Base-by-base conservation (phyloP, 2,329 filamentous ascomycete species). In the Microdochium nivale region DNA sequence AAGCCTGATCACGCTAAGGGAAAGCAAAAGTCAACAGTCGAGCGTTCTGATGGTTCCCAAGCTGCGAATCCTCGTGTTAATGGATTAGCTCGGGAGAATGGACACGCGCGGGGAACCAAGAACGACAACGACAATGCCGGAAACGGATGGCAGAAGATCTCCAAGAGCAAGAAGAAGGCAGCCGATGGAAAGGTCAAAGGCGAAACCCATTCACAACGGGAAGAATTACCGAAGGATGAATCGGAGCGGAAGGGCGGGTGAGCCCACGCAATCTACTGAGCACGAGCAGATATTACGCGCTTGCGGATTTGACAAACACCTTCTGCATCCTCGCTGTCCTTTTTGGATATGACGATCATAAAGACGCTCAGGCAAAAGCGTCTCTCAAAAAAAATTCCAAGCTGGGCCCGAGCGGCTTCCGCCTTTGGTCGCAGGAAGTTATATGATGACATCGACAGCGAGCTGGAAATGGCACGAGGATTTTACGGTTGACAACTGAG, bases 231-330 rank as follows among this genome's bases (percentile, higher is more conserved):
- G 2, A 80, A 75, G 64, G 75, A 81, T 50, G 77, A 79, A 13
- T 77, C 75, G 2, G 81, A 85, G 54, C 77, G 82, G 53, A 85
- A 84, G 59, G 82, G 82, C 2, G 82, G 82, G 48, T 85, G 71
- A 77, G 7, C n/a, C n/a, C n/a, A n/a, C n/a, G 9, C 7, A 24
- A 13, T 7, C 19, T 44, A 19, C 13, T 13, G 8, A 11, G 14
- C n/a, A 44, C 9, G n/a, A 23, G 40, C 14, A 11, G 40, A 23
- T 9, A 14, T 5, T 14, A 37, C 33, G n/a, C 13, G n/a, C 33
- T 19, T 16, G n/a, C 14, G 19, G 16, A 16, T 19, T 10, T 5
- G 16, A 23, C 9, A 23, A 3, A 40, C 40, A 4, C 13, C 9
- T 24, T 23, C 40, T 13, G 19, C 40, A 19, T 21, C 16, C 19